Evolutionary conservation across 2,329 filamentous ascomycete genomes (phyloP).

Genomic region (Pestalotiopsis sp.): DNA sequence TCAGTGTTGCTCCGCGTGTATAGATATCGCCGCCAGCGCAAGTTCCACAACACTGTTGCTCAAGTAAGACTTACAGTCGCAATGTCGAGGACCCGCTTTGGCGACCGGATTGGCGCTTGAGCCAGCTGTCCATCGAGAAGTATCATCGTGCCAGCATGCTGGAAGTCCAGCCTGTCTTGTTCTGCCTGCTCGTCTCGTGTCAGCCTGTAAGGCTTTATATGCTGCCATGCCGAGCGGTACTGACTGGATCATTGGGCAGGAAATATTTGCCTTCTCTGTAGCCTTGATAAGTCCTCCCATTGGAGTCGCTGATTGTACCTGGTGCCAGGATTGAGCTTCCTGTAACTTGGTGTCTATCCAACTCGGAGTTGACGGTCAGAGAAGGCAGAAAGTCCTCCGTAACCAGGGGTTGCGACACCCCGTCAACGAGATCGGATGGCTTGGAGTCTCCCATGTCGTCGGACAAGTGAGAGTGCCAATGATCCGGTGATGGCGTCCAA

Average conservation of each 20-base stretch:
- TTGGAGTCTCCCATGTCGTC: not conserved
- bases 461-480: not conserved
- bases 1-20: not conserved
- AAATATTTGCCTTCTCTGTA: conserved; percentile 9
- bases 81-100: not conserved
- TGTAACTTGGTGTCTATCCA: not conserved
- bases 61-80: not conserved
- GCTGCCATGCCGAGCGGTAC: not conserved
- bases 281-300: conserved; percentile 8
- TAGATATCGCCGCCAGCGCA: not conserved
- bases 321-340: not conserved
- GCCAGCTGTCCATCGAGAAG: not conserved
- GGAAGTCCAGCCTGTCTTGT: conserved; percentile 1
- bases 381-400: not conserved
- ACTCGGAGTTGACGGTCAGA: not conserved
- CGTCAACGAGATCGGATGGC: not conserved
- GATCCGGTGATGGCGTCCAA: not conserved
- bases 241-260: conserved; percentile 6
- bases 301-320: not conserved
- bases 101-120: not conserved
- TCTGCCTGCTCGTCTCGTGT: not conserved
- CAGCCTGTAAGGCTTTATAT: not conserved
- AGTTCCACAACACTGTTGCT: not conserved
- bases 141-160: not conserved
- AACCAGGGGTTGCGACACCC: not conserved